Base-by-base conservation (phyloP, 164 flowering plant species). In the Vitis rupestris region DNA sequence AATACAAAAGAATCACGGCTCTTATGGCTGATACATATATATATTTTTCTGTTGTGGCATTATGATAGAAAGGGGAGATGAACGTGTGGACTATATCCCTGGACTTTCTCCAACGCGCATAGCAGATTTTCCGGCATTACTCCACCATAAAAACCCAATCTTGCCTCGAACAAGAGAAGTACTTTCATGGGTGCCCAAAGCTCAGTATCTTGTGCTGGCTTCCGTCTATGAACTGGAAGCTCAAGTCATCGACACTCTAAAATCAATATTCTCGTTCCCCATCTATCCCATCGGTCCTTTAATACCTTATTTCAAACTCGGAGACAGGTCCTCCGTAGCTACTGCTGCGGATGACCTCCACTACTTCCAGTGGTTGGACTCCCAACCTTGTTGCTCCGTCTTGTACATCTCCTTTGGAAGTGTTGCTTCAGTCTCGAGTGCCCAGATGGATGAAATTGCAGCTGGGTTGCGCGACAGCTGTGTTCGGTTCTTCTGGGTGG, bases 191-290 rank as follows among this genome's bases (percentile, higher is more conserved):
- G 52, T 66, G 0, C 1, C 67, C 16, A 83, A 82, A 75, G 81
- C 88, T n/a, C 79, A 83, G 31, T 84, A 70, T 67, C 82, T 86
- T 9, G 68, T 91, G 4, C 55, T 83, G 27, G 64, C 82, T 37
- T 78, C 90, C 4, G 61, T 75, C 55, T 70, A 74, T 49, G 90
- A 88, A 73, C 82, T 91, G 1, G 93, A 91, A 69, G 17, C 81
- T 37, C 73, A 60, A 7, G 84, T 59, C 10, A 63, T 74, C 0
- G 74, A 81, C 37, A 52, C 78, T 16, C 50, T 87, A 13, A 84
- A 74, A 49, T n/a, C 70, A 30, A 47, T 13, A 48, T 63, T 82
- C 16, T 65, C 80, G 0, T 11, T 75, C 13, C 86, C 89, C 6
- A 58, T 84, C 2, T 80, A 81, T 79, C n/a, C 80, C 23, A 23